Evolutionary conservation across 2,329 filamentous ascomycete genomes (phyloP).

Genomic region (Stagonosporopsis cucurbitacearum): DNA sequence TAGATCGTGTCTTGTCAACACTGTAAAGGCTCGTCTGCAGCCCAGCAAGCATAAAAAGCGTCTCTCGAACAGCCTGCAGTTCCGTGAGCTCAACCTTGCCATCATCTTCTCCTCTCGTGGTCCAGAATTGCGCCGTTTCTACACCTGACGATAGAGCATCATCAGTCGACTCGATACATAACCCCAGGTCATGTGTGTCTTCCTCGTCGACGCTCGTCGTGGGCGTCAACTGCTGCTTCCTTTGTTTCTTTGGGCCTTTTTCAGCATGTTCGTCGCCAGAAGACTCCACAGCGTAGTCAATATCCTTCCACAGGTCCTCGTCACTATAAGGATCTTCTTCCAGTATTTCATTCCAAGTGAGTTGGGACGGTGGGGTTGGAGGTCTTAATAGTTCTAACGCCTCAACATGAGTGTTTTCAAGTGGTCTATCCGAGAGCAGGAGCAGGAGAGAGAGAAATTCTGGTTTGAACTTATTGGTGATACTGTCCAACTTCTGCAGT

Average conservation of each 20-base stretch:
- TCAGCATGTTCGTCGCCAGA: conserved; percentile 65
- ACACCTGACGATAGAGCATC: conserved; percentile 47
- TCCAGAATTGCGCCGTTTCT: conserved; percentile 58
- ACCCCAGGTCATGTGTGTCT: conserved; percentile 44
- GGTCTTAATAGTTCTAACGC: conserved; percentile 65
- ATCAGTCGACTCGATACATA: conserved; percentile 41
- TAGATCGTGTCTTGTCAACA: conserved; percentile 39
- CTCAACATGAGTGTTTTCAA: conserved; percentile 70
- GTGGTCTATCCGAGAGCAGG: conserved; percentile 80
- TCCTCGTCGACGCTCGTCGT: conserved; percentile 50
- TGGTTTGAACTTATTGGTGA: conserved; percentile 71
- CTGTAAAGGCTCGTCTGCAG: conserved; percentile 75
- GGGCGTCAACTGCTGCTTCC: conserved; percentile 32
- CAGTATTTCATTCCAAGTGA: conserved; percentile 83
- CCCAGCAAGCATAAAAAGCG: conserved; percentile 84
- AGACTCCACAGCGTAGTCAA: conserved; percentile 69
- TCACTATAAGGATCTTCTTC: conserved; percentile 76
- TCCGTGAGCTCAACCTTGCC: conserved; percentile 64
- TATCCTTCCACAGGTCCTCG: conserved; percentile 71
- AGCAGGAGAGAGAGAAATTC: conserved; percentile 81
- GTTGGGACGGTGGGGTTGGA: conserved; percentile 53
- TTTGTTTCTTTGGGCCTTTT: conserved; percentile 26
- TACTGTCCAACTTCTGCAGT: conserved; percentile 63
- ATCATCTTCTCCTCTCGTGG: conserved; percentile 13
- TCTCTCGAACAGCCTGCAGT: conserved; percentile 75